Evolutionary conservation across 305 asterid genomes (phyloP).

Genomic region (Solanum hybrid): DNA sequence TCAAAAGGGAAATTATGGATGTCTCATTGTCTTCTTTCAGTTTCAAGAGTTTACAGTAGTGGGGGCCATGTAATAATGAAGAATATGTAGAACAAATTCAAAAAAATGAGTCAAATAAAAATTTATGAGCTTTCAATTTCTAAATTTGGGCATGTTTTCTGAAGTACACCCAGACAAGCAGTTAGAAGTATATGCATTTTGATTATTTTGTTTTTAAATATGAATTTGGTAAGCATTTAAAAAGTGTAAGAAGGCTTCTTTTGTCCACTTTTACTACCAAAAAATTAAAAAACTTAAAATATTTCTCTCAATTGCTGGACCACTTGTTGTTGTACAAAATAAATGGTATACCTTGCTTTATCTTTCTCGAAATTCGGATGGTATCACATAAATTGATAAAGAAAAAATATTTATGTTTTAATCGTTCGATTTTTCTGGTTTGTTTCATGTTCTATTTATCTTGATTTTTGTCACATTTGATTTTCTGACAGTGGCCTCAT

Average conservation of each 20-base stretch:
- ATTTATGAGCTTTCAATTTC: neutral
- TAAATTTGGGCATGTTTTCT: neutral
- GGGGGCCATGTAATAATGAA: neutral
- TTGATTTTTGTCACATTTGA: neutral
- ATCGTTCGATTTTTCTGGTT: too few relatives aligned
- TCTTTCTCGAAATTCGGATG: neutral
- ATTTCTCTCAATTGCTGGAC: neutral
- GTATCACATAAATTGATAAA: neutral
- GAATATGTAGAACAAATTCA: neutral
- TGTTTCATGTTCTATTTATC: neutral
- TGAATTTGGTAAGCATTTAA: neutral
- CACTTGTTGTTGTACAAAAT: neutral
- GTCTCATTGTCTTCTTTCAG: neutral
- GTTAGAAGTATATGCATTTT: neutral
- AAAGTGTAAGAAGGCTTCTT: neutral
- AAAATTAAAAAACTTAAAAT: neutral
- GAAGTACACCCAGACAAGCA: neutral
- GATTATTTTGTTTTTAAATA: neutral
- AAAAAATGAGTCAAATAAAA: neutral
- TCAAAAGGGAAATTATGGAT: neutral
- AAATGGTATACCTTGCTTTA: neutral
- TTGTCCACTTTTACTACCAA: neutral
- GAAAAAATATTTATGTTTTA: too few relatives aligned
- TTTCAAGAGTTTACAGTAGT: neutral
- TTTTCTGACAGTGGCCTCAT: neutral